Percentiles rank a stretch among this genome's conserved stretches.
phyloP scores from a whole-genome alignment of 2,329 filamentous ascomycete genomes.

The Monosporascus sp. region DNA sequence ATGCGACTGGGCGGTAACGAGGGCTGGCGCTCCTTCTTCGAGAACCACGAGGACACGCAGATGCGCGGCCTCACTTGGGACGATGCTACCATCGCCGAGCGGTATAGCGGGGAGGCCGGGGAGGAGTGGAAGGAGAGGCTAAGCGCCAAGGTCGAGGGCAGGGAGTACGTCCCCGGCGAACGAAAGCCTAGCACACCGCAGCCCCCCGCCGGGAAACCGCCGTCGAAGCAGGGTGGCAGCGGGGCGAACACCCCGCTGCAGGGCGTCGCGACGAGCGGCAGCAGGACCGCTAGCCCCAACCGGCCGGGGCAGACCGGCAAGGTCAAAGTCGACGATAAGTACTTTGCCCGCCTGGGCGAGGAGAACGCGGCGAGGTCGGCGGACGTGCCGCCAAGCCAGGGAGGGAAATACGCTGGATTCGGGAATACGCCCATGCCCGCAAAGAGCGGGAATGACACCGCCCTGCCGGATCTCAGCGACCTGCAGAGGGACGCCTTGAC shows the following conservation, averaged over 20 bases:
- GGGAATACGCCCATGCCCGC: constrained; percentile 65
- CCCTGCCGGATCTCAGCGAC: constrained; percentile 70
- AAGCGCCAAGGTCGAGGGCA: constrained; percentile 79
- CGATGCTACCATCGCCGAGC: constrained; percentile 80
- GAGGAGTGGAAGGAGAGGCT: constrained; percentile 95
- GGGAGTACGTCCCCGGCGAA: constrained; percentile 73
- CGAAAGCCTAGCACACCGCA: constrained; percentile 41
- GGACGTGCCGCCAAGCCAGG: constrained; percentile 75
- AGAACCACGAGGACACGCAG: constrained; percentile 61
- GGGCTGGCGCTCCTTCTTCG: constrained; percentile 82
- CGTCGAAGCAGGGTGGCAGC: constrained; percentile 23
- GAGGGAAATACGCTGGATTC: constrained; percentile 89
- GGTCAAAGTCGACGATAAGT: constrained; percentile 72
- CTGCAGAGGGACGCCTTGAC: constrained; percentile 87
- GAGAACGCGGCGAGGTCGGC: constrained; percentile 76
- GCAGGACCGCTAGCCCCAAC: constrained; percentile 35
- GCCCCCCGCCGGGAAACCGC: constrained; percentile 30
- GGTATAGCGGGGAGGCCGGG: constrained; percentile 83
- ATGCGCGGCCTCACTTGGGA: constrained; percentile 71
- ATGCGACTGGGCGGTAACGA: constrained; percentile 93
- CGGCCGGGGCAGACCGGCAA: constrained; percentile 34
- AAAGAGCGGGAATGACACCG: constrained; percentile 26
- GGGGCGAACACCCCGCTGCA: constrained; percentile 33
- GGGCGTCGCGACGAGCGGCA: constrained; percentile 30
- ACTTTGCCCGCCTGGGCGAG: constrained; percentile 79